Evolutionary conservation across 139 green algal species (phyloP).

Genomic region (Dunaliella primolecta): DNA sequence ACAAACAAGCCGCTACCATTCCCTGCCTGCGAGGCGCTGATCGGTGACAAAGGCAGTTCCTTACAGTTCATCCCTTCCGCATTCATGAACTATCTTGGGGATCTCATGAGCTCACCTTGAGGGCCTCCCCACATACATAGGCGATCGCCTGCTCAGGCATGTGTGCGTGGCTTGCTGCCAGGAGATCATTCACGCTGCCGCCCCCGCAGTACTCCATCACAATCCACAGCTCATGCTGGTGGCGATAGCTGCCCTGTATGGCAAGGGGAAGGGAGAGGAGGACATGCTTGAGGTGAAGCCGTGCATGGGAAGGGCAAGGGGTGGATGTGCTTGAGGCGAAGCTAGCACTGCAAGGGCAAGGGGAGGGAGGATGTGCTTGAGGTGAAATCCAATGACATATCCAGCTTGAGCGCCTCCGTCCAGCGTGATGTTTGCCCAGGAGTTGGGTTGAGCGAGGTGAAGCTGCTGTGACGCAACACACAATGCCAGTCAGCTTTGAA

Average conservation of each 20-base stretch:
- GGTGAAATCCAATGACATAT: no score
- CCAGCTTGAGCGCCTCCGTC: no score
- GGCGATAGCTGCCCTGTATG: conserved; percentile 63
- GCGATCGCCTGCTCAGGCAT: conserved; percentile 78
- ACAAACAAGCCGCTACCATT: no score
- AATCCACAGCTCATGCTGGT: conserved; percentile 82
- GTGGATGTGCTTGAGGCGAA: neutral
- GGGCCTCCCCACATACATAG: conserved; percentile 81
- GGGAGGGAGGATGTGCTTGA: neutral
- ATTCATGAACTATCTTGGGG: no score
- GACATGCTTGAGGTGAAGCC: neutral
- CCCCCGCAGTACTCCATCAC: conserved; percentile 98
- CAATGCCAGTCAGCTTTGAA: no score
- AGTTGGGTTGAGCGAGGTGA: no score
- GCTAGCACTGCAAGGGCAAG: neutral
- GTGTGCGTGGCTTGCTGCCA: conserved; percentile 41
- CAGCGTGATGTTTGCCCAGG: no score
- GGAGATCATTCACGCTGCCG: conserved; percentile 85
- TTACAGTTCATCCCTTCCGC: no score
- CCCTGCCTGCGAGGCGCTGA: no score
- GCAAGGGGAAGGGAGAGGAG: neutral
- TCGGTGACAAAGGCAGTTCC: no score
- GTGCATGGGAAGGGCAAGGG: no score
- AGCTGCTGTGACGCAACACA: no score
- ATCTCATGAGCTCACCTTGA: conserved; percentile 82